Conservation (phyloP, 371 early-diverging fungal genomes). For the Apophysomyces elegans region DNA sequence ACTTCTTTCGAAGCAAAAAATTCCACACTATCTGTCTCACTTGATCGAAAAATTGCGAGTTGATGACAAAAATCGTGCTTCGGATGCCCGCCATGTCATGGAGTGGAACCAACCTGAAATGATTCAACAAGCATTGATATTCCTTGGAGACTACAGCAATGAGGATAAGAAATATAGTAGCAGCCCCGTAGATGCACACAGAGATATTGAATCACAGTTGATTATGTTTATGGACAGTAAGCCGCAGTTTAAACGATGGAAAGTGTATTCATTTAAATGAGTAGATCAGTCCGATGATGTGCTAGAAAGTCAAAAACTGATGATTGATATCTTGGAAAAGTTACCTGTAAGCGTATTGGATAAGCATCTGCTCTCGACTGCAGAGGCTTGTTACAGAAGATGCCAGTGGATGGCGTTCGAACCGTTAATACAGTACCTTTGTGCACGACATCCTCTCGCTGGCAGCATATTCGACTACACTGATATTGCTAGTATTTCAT, state of each 20-base stretch:
- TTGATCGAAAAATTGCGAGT: neutral
- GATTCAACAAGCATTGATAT: conserved; percentile 22
- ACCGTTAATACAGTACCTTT: conserved; percentile 45
- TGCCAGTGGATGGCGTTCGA: conserved; percentile 32
- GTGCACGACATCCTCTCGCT: conserved; percentile 48
- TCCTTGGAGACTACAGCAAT: conserved; percentile 15
- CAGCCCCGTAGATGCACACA: neutral
- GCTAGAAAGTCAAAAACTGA: conserved; percentile 12
- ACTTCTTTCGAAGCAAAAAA: conserved; percentile 41
- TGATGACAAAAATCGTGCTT: neutral
- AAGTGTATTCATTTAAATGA: neutral
- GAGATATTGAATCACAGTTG: neutral
- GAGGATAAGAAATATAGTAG: neutral
- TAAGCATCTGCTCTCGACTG: conserved; percentile 19
- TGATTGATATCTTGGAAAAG: conserved; percentile 21
- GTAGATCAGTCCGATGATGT: conserved; percentile 15
- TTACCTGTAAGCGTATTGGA: conserved; percentile 30
- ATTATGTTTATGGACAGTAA: conserved; percentile 18
- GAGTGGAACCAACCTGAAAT: conserved; percentile 25
- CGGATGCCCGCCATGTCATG: neutral
- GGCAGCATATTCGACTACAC: conserved; percentile 46
- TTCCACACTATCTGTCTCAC: conserved; percentile 33
- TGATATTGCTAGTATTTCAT: conserved; percentile 21
- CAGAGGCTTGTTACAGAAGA: conserved; percentile 21
- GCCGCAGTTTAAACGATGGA: neutral